Conservation (phyloP, 1,284 basidiomycete genomes). For the Cryptococcus hybrid region DNA sequence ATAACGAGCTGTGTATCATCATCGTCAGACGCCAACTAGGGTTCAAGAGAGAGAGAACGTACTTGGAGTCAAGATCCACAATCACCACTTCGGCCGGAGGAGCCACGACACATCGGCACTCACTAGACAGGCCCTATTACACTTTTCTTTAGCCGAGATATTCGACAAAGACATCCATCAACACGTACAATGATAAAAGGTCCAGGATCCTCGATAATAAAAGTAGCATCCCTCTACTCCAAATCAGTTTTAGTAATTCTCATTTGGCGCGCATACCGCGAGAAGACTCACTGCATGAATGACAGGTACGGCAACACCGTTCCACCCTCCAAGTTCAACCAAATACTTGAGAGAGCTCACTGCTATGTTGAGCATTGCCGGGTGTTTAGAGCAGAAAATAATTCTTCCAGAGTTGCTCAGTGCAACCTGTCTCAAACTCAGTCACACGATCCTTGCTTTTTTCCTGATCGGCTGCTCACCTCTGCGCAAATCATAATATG, state of each 20-base stretch:
- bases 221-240: slow-evolving; percentile 35
- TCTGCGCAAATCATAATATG: slow-evolving; percentile 93
- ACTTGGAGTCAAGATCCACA: slow-evolving; percentile 92
- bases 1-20: slow-evolving; percentile 48
- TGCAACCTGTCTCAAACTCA: slow-evolving; percentile 62
- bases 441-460: neutral
- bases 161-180: neutral
- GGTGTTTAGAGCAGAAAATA: slow-evolving; percentile 85
- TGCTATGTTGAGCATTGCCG: slow-evolving; percentile 78
- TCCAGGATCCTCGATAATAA: slow-evolving; percentile 58
- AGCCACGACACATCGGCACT: slow-evolving; percentile 74
- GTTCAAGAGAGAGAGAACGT: slow-evolving; percentile 53
- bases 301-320: slow-evolving; percentile 76
- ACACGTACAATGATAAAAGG: slow-evolving; percentile 72
- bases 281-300: slow-evolving; percentile 63
- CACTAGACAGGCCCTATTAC: slow-evolving; percentile 70
- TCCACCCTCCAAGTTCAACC: slow-evolving; percentile 92
- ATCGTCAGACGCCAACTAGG: slow-evolving; percentile 5
- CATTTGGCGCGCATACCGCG: neutral
- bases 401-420: slow-evolving; percentile 88
- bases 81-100: slow-evolving; percentile 79
- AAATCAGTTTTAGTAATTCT: neutral
- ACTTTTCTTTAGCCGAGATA: no score
- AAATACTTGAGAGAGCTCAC: slow-evolving; percentile 88
- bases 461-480: slow-evolving; percentile 51